Evolutionary conservation across 1,139 yeast genomes (phyloP), one percentile per base, ranked within the genome.

Genomic region (Hyphopichia fennica): DNA sequence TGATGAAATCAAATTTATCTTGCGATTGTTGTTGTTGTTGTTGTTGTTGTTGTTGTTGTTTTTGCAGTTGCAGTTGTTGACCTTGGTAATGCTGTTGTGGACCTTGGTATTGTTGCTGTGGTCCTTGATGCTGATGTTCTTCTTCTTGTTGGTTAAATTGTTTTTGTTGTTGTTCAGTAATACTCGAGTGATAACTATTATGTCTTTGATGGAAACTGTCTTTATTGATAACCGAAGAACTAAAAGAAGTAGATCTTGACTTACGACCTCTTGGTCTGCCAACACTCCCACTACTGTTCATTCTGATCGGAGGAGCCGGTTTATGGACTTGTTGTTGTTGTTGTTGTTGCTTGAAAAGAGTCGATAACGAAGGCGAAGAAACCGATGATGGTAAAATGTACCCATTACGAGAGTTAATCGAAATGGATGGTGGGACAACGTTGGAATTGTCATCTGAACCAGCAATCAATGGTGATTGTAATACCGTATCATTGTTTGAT

Each of bases 1-100:
- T 67, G 39, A 63, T 62, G 43, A 67, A 63, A 45, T 66, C 67
- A 42, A 63, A 56, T 17, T 37, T 34, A 15, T 35, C 9, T 35
- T 35, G 40, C 11, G 36, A 48, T 31, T 50, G 55, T 37, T 47
- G 40, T 19, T 20, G 38, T 4, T 4, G 46, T 27, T 38, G 52
- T 25, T 35, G 50, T 28, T 45, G 55, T 17, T 40, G 39, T 38
- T 42, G 51, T 34, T 43, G 47, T 42, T 35, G 43, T 42, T 38
- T 56, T 39, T 46, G 58, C 45, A 43, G 56, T 37, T 41, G 53
- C 15, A 34, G 45, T 14, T 22, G 41, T 41, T 42, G 9, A 37
- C 20, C 17, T 28, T 45, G 55, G 15, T 40, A 38, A 36, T 42
- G 51, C 31, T 43, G 47, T 42, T 35, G 43, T 42, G 39, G 56